Evolutionary conservation across 768 basidiomycete species (phyloP).

Genomic region (Rhodosporidiobolus odoratus): DNA sequence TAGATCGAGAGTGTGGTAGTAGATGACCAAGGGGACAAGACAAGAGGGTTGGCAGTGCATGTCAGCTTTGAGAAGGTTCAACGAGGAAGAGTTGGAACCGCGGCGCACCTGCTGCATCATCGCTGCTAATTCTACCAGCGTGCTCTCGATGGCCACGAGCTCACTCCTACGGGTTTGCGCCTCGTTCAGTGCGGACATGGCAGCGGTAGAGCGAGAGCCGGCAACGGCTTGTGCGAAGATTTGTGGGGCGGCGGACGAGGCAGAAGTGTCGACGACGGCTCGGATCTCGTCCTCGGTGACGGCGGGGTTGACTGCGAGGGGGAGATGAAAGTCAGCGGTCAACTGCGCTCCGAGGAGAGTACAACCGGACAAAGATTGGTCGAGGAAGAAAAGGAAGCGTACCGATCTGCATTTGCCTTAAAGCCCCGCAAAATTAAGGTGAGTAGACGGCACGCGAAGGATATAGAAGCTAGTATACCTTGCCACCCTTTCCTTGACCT

Average conservation of each 20-base stretch:
- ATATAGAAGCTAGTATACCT: neutral
- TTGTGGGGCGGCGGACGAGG: neutral
- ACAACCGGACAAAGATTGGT: neutral
- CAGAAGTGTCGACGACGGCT: constrained; percentile 9
- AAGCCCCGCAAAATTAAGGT: too few relatives aligned
- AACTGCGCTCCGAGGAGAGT: neutral
- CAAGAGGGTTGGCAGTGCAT: too few relatives aligned
- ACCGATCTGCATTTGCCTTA: constrained; percentile 22
- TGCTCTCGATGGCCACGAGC: constrained; percentile 4
- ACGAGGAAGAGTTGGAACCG: neutral
- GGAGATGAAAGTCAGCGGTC: neutral
- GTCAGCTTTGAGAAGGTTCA: too few relatives aligned
- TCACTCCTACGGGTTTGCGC: neutral
- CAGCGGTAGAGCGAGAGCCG: neutral
- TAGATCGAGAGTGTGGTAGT: neutral
- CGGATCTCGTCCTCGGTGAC: constrained; percentile 19
- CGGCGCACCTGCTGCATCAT: constrained; percentile 23
- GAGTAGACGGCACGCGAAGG: too few relatives aligned
- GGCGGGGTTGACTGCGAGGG: constrained; percentile 23
- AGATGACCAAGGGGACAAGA: too few relatives aligned
- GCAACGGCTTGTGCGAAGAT: constrained; percentile 25
- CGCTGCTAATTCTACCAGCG: constrained; percentile 15
- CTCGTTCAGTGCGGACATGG: constrained; percentile 11
- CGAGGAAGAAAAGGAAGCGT: neutral
- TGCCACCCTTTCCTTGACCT: constrained; percentile 17